Base-by-base conservation (phyloP, 306 rosid genomes). In the Corylus americana region DNA sequence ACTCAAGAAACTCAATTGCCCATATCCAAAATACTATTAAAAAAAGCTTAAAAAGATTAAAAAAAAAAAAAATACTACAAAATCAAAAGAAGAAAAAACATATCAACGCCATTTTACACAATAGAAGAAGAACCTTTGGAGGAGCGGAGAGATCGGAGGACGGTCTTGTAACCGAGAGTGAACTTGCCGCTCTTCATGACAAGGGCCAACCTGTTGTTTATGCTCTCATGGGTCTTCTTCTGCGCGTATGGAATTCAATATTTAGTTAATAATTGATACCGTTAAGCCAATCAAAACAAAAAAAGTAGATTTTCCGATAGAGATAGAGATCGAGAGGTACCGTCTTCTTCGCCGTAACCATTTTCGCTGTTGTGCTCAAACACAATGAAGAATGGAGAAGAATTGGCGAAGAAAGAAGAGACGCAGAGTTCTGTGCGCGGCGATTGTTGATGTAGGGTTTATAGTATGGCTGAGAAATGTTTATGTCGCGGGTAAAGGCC, bases 151-250 rank as follows among this genome's bases (percentile, higher is more conserved):
- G 97, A 85, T 47, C 90, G 90, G 74, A 89, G 88, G 70, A 92
- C 96, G 13, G 97, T 92, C 16, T 92, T 92, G 76, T 89, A 92
- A 16, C 97, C 94, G 59, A 92, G 31, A 3, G 91, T 92, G 51
- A 71, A 92, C 74, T 92, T 92, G 8, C 97, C 97, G 74, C 97
- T 90, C 97, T 92, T 92, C 97, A 92, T 88, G 27, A 92, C 97
- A 55, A 92, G 97, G 74, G 97, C 97, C 70, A 89, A 94, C 78
- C 96, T 88, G 85, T 91, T 92, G 87, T 91, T 92, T 66, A 92
- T 91, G 76, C 88, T 88, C 85, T 92, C 97, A 78, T 92, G 97
- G 5, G 96, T 92, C 91, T 92, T 92, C 89, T 92, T 92, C 88
- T 87, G 87, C 71, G 74, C 27, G 10, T 2, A 27, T 5, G 0